Conservation (phyloP, 1,139 yeast species). For the Meyerozyma elateridarum region DNA sequence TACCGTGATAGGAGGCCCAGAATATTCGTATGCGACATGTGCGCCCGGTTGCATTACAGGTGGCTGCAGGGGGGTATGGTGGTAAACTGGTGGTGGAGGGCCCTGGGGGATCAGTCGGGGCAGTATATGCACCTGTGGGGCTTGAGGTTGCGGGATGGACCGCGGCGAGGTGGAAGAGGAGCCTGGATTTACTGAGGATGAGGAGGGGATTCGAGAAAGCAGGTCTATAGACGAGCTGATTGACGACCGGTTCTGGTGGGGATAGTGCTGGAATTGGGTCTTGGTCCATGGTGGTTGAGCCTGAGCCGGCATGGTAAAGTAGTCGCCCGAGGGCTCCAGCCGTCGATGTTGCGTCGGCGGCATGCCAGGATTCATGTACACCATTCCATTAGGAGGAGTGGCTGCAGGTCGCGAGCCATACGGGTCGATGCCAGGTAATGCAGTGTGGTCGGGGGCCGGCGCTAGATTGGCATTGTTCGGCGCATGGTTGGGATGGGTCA, state of each 20-base stretch:
- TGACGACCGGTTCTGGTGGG: slow-evolving; percentile 2
- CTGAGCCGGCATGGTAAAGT: neutral
- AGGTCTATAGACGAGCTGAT: slow-evolving; percentile 5
- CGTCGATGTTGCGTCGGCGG: neutral
- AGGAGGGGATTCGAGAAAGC: slow-evolving; percentile 3
- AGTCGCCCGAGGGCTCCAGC: slow-evolving; percentile 4
- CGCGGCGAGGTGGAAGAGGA: neutral
- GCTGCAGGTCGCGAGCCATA: too few relatives aligned
- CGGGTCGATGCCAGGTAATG: too few relatives aligned
- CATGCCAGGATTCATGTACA: too few relatives aligned
- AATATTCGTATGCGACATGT: too few relatives aligned
- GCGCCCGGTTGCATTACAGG: too few relatives aligned
- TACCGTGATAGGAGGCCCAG: neutral
- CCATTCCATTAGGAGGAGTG: too few relatives aligned
- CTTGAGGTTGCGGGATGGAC: neutral
- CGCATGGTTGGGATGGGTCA: slow-evolving; percentile 6
- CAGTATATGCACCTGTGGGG: slow-evolving; percentile 2
- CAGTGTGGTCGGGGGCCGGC: neutral
- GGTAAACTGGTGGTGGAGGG: too few relatives aligned
- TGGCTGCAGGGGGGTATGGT: too few relatives aligned
- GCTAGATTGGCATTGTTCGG: neutral
- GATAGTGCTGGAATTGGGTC: neutral
- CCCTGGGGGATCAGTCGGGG: slow-evolving; percentile 3
- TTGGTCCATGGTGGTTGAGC: neutral
- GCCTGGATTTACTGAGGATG: neutral